These are phyloP conservation scores for Choiromyces venosus DNA, from an alignment of 495 filamentous ascomycete genomes.

Conservation along the genomic window DNA sequence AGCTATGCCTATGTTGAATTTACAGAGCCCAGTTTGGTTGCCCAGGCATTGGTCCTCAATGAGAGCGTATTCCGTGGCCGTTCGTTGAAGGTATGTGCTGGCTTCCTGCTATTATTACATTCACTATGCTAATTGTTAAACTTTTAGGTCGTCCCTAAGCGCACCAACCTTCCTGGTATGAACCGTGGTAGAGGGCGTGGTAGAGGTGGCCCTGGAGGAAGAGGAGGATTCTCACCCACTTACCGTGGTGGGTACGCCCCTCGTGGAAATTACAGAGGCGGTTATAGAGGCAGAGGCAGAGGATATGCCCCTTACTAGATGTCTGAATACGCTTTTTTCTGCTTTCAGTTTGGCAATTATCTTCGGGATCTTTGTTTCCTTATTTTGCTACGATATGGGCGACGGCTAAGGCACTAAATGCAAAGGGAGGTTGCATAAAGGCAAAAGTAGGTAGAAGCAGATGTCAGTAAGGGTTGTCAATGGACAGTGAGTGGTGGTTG, in stretches of 20 bases:
- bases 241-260: conserved; percentile 57
- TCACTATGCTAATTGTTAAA: conserved; percentile 6
- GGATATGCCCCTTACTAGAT: conserved; percentile 75
- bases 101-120: conserved; percentile 15
- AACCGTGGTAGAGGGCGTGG: conserved; percentile 71
- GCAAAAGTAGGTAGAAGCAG: conserved; percentile 3
- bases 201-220: conserved; percentile 53
- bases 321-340: conserved; percentile 4
- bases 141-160: conserved; percentile 80
- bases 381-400: background rate
- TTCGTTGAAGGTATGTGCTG: conserved; percentile 73
- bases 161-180: conserved; percentile 96
- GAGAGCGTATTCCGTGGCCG: conserved; percentile 94
- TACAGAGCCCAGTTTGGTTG: conserved; percentile 86
- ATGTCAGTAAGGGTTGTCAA: background rate
- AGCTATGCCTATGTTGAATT: conserved; percentile 99
- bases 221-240: conserved; percentile 56
- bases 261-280: conserved; percentile 73
- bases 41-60: conserved; percentile 88
- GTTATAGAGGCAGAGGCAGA: conserved; percentile 70
- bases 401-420: background rate
- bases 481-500: conserved; percentile 9
- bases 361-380: background rate
- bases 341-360: conserved; percentile 1
- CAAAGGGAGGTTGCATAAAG: background rate